Evolutionary conservation across 2,329 filamentous ascomycete species (phyloP).

Genomic region (Cadophora luteo-olivacea): DNA sequence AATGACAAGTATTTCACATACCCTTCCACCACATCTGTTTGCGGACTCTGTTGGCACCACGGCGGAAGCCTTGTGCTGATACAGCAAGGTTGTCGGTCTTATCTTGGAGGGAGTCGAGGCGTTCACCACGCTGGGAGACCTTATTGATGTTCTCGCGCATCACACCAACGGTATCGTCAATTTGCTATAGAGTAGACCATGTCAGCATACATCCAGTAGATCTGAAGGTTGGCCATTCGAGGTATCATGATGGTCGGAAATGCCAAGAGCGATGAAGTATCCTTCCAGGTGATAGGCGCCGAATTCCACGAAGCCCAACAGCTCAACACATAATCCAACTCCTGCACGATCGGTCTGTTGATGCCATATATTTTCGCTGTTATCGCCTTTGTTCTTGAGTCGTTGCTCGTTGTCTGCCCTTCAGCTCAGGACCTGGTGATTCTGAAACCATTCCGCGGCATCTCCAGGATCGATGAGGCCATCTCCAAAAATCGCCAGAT

Average conservation of each 20-base stretch:
- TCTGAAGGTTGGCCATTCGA: neutral
- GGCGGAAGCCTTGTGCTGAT: slow-evolving; percentile 93
- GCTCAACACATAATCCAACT: neutral
- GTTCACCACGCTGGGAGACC: slow-evolving; percentile 90
- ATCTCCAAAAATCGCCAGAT: slow-evolving; percentile 14
- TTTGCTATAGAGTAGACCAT: slow-evolving; percentile 70
- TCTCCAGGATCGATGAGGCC: slow-evolving; percentile 18
- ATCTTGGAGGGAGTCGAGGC: slow-evolving; percentile 86
- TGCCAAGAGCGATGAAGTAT: slow-evolving; percentile 19
- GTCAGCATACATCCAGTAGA: slow-evolving; percentile 33
- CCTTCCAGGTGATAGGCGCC: slow-evolving; percentile 1
- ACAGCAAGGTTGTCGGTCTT: slow-evolving; percentile 94
- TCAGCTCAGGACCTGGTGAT: slow-evolving; percentile 1
- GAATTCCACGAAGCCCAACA: neutral
- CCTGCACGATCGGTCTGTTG: no score
- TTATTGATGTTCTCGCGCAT: slow-evolving; percentile 99
- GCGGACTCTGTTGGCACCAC: slow-evolving; percentile 93
- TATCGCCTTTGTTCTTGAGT: neutral
- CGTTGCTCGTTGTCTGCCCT: neutral
- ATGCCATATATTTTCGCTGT: neutral
- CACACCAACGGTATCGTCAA: slow-evolving; percentile 91
- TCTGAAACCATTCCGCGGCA: slow-evolving; percentile 35
- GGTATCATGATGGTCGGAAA: neutral
- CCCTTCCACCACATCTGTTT: slow-evolving; percentile 99
- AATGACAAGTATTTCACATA: slow-evolving; percentile 5